Percentiles rank a stretch among this genome's conserved stretches.
Conservation (phyloP, 192 early-diverging fungal genomes). For the Coemansia sp. region DNA sequence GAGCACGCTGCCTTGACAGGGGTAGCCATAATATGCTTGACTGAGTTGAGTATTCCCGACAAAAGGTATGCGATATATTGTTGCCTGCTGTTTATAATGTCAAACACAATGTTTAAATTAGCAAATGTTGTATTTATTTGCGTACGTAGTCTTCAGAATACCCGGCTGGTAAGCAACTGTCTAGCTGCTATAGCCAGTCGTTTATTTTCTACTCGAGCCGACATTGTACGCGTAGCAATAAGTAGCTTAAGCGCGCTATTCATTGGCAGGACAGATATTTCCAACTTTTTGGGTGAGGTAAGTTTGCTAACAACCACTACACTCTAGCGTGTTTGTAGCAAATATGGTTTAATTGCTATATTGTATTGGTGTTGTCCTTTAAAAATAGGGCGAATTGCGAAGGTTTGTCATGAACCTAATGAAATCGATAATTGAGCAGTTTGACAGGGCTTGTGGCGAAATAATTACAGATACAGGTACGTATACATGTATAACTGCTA, state of each 20-base stretch:
- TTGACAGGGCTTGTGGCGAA: conserved; percentile 17
- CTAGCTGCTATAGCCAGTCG: conserved; percentile 19
- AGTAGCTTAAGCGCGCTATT: conserved; percentile 17
- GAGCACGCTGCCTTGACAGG: conserved; percentile 33
- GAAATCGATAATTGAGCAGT: conserved; percentile 40
- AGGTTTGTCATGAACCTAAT: conserved; percentile 27
- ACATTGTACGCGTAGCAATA: conserved; percentile 23
- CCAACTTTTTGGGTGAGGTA: conserved; percentile 24
- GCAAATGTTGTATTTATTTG: background rate
- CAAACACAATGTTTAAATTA: background rate
- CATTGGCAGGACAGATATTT: conserved; percentile 16
- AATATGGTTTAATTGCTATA: background rate
- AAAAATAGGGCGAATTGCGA: conserved; percentile 17
- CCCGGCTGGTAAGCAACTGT: conserved; percentile 31
- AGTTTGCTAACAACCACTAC: conserved; percentile 4
- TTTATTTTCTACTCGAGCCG: conserved; percentile 25
- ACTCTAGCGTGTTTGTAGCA: background rate
- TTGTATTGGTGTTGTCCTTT: background rate
- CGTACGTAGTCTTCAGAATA: conserved; percentile 33
- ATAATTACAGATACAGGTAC: conserved; percentile 7
- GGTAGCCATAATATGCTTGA: conserved; percentile 26
- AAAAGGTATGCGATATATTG: conserved; percentile 28
- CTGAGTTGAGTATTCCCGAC: conserved; percentile 34
- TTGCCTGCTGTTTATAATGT: background rate
- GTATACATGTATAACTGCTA: background rate